These are phyloP conservation scores for Pouteria campechiana DNA, from an alignment of 179 eudicot genomes.

Conservation along the genomic window DNA sequence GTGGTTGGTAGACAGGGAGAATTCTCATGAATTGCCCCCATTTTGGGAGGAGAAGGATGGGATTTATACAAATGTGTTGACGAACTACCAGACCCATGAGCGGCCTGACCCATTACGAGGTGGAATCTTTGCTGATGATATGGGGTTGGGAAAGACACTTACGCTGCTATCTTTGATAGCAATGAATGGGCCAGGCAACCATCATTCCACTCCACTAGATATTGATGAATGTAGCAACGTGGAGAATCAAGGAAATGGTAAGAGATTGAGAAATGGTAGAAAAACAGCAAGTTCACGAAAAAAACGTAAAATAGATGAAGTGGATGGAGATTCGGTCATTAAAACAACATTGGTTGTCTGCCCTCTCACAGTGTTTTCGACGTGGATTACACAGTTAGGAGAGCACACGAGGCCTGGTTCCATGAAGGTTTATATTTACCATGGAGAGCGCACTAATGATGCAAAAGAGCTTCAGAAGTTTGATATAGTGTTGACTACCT, in stretches of 20 bases:
- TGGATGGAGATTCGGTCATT: conserved; percentile 5
- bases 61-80: conserved; percentile 56
- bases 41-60: conserved; percentile 75
- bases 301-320: conserved; percentile 31
- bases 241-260: conserved; percentile 23
- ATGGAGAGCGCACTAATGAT: conserved; percentile 68
- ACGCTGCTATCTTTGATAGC: conserved; percentile 84
- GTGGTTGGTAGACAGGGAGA: conserved; percentile 79
- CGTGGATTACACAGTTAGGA: conserved; percentile 67
- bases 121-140: conserved; percentile 94
- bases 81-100: conserved; percentile 36
- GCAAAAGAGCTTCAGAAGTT: conserved; percentile 50
- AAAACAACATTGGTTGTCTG: conserved; percentile 71
- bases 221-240: conserved; percentile 13
- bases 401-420: conserved; percentile 53
- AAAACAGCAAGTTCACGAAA: conserved; percentile 25
- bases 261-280: conserved; percentile 32
- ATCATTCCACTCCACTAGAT: not conserved
- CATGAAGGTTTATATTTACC: conserved; percentile 60
- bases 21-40: conserved; percentile 57
- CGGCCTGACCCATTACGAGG: conserved; percentile 76
- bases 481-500: conserved; percentile 78
- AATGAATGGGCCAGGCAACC: conserved; percentile 32
- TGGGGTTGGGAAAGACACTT: conserved; percentile 95
- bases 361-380: conserved; percentile 72